These are phyloP conservation scores for Cytospora paraplurivora DNA, from an alignment of 2,329 filamentous ascomycete genomes.

Conservation along the genomic window DNA sequence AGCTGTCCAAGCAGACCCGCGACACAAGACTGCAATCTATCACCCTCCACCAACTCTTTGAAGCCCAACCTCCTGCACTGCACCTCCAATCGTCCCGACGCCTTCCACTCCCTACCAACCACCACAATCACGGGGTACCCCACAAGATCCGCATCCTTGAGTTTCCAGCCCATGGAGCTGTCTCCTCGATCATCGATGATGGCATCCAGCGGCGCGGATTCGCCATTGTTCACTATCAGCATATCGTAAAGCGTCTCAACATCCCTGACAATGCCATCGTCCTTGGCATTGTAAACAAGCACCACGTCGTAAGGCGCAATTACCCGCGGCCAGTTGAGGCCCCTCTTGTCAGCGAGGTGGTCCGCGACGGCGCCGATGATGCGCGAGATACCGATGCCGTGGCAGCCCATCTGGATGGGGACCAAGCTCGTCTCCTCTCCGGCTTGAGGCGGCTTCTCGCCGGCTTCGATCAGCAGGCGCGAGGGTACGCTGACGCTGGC, in stretches of 20 bases:
- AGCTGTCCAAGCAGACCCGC: conserved; percentile 51
- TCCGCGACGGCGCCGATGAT: conserved; percentile 87
- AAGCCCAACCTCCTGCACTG: conserved; percentile 72
- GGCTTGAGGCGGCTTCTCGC: background rate
- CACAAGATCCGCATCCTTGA: conserved; percentile 85
- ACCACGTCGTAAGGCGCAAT: conserved; percentile 84
- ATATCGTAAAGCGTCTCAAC: conserved; percentile 65
- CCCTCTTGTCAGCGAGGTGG: conserved; percentile 68
- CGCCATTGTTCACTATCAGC: conserved; percentile 41
- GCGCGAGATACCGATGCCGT: conserved; percentile 90
- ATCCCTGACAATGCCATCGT: conserved; percentile 48
- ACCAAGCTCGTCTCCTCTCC: conserved; percentile 38
- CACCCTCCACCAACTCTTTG: conserved; percentile 59
- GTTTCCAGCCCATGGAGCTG: conserved; percentile 73
- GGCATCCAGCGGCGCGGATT: conserved; percentile 53
- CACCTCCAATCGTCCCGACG: conserved; percentile 66
- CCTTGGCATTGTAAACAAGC: conserved; percentile 54
- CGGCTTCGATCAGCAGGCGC: conserved; percentile 29
- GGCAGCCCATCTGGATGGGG: conserved; percentile 89
- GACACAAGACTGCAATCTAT: conserved; percentile 51
- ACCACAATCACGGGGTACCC: conserved; percentile 86
- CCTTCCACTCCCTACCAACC: conserved; percentile 70
- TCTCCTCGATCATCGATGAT: conserved; percentile 74
- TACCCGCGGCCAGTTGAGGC: conserved; percentile 82
- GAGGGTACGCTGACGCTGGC: conserved; percentile 58